These are phyloP conservation scores for Taiozyma sp. DNA, from an alignment of 1,139 yeast genomes.

Conservation along the genomic window DNA sequence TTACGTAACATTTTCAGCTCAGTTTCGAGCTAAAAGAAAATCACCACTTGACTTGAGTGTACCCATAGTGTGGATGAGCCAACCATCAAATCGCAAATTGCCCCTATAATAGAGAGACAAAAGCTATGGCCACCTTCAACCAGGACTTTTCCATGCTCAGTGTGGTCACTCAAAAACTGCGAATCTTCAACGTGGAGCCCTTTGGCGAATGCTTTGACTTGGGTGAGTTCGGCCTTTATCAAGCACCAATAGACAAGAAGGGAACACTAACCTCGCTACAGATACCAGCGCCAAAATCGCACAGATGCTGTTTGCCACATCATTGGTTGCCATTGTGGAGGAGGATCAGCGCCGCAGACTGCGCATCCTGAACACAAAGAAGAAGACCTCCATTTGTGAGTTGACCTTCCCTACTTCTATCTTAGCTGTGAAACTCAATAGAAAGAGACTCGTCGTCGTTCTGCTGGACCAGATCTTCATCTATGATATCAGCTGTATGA, in stretches of 20 bases:
- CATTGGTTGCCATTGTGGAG: constrained; percentile 61
- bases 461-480: constrained; percentile 64
- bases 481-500: constrained; percentile 71
- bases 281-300: constrained; percentile 36
- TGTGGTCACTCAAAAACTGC: constrained; percentile 58
- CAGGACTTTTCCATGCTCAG: constrained; percentile 44
- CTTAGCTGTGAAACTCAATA: constrained; percentile 57
- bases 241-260: neutral
- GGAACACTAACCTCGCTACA: neutral
- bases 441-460: constrained; percentile 60
- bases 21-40: neutral
- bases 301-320: constrained; percentile 69
- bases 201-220: constrained; percentile 51
- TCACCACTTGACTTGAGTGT: neutral
- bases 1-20: neutral
- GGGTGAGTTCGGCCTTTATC: constrained; percentile 9
- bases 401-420: constrained; percentile 62
- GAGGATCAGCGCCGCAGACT: constrained; percentile 44
- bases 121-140: constrained; percentile 34
- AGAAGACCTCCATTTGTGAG: constrained; percentile 66
- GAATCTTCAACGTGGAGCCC: constrained; percentile 55
- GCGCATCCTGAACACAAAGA: constrained; percentile 63
- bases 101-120: neutral
- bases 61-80: neutral
- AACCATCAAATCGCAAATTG: neutral